Conservation (phyloP, 768 basidiomycete species). For the Strobilomyces dryophilus region DNA sequence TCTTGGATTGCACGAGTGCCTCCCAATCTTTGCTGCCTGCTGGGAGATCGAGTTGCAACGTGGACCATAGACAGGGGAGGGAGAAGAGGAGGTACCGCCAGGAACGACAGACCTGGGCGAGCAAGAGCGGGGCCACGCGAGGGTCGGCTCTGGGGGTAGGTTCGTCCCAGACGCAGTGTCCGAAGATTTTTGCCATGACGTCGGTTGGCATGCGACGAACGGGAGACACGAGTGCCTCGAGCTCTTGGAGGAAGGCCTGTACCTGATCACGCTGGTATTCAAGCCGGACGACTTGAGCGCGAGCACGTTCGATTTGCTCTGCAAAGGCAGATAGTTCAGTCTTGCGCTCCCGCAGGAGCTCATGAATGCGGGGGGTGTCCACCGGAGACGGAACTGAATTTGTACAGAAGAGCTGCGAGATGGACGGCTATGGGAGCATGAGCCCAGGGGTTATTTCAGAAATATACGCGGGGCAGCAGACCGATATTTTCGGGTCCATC, state of each 20-base stretch:
- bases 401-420: slow-evolving; percentile 26
- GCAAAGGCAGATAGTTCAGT: slow-evolving; percentile 10
- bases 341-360: slow-evolving; percentile 17
- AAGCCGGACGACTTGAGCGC: slow-evolving; percentile 17
- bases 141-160: slow-evolving; percentile 10
- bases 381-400: slow-evolving; percentile 25
- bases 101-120: slow-evolving; percentile 29
- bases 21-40: slow-evolving; percentile 20
- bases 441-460: no score
- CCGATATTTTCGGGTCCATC: slow-evolving; percentile 22
- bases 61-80: slow-evolving; percentile 24
- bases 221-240: slow-evolving; percentile 27
- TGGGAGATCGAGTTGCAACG: slow-evolving; percentile 23
- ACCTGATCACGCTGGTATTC: slow-evolving; percentile 13
- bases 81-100: slow-evolving; percentile 29
- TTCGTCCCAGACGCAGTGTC: slow-evolving; percentile 17
- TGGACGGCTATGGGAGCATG: slow-evolving; percentile 16
- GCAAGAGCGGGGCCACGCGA: slow-evolving; percentile 19
- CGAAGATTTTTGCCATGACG: slow-evolving; percentile 26
- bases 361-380: slow-evolving; percentile 16
- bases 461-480: slow-evolving; percentile 6
- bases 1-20: slow-evolving; percentile 22
- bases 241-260: slow-evolving; percentile 17
- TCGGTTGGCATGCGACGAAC: slow-evolving; percentile 31
- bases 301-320: slow-evolving; percentile 19